Conservation (phyloP, 805 yeast species). For the Saccharomycopsis lassenensis region DNA sequence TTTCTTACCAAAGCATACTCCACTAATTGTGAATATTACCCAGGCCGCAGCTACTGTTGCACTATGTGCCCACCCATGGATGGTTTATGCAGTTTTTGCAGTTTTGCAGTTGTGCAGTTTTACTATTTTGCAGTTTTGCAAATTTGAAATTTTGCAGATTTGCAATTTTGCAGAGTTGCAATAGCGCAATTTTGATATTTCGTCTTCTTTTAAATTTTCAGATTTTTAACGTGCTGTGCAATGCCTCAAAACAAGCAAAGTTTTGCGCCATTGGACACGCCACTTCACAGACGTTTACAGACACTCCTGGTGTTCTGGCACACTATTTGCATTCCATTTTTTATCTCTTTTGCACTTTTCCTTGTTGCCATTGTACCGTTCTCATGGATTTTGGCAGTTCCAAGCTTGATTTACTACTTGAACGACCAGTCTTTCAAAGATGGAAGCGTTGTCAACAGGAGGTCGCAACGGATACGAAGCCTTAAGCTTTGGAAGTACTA, state of each 20-base stretch:
- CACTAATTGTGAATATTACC: too few relatives aligned
- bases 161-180: too few relatives aligned
- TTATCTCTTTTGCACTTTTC: constrained; percentile 43
- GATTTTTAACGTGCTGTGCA: too few relatives aligned
- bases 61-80: too few relatives aligned
- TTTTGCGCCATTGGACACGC: constrained; percentile 47
- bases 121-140: too few relatives aligned
- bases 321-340: constrained; percentile 53
- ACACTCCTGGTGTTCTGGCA: constrained; percentile 67
- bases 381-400: constrained; percentile 56
- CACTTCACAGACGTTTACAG: constrained; percentile 47
- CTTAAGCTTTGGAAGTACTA: constrained; percentile 58
- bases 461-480: constrained; percentile 46
- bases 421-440: constrained; percentile 61
- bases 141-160: too few relatives aligned
- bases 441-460: constrained; percentile 54
- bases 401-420: constrained; percentile 52
- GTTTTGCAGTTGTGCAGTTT: too few relatives aligned
- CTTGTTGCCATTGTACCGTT: constrained; percentile 42
- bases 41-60: too few relatives aligned
- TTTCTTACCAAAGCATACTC: too few relatives aligned
- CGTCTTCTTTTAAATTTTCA: too few relatives aligned
- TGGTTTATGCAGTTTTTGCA: too few relatives aligned
- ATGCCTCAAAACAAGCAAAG: not conserved
- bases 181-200: too few relatives aligned